Conservation (phyloP, 2,329 filamentous ascomycete genomes). For the Stylonectria norvegica region DNA sequence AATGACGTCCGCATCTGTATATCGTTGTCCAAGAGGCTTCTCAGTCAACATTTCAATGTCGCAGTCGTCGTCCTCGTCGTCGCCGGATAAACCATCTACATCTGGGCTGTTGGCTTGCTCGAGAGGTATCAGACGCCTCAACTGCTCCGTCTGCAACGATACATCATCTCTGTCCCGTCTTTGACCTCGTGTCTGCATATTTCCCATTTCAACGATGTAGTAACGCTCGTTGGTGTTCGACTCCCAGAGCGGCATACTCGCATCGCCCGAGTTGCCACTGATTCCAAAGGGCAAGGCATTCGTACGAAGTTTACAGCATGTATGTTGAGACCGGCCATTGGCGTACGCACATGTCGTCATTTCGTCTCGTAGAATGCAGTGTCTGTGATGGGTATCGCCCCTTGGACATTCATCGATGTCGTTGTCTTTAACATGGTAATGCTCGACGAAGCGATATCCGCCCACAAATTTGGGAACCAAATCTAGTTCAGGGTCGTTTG, state of each 20-base stretch:
- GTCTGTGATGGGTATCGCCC: slow-evolving; percentile 10
- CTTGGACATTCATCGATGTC: slow-evolving; percentile 16
- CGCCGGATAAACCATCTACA: too few relatives aligned
- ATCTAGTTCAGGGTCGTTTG: slow-evolving; percentile 12
- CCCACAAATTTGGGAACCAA: slow-evolving; percentile 14
- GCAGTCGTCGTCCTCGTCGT: too few relatives aligned
- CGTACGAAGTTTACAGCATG: slow-evolving; percentile 15
- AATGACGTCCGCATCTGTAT: too few relatives aligned
- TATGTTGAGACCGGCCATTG: slow-evolving; percentile 12
- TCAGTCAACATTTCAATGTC: too few relatives aligned
- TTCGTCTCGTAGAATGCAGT: slow-evolving; percentile 16
- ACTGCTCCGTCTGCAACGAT: slow-evolving; percentile 4
- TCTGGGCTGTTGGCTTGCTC: too few relatives aligned
- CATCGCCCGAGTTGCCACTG: slow-evolving; percentile 7
- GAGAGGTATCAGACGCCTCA: slow-evolving; percentile 4
- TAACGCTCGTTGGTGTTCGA: background rate
- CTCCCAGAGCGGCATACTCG: slow-evolving; percentile 12
- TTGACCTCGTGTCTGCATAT: slow-evolving; percentile 1
- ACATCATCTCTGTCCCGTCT: slow-evolving; percentile 13
- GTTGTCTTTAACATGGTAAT: slow-evolving; percentile 18
- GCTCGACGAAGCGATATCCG: slow-evolving; percentile 12
- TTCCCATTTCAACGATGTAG: background rate
- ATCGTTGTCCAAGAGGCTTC: too few relatives aligned
- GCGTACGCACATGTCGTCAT: slow-evolving; percentile 16
- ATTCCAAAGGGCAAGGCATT: slow-evolving; percentile 14